phyloP scores from a whole-genome alignment of 2,329 filamentous ascomycete genomes.

The Penicillium sclerotigenum region DNA sequence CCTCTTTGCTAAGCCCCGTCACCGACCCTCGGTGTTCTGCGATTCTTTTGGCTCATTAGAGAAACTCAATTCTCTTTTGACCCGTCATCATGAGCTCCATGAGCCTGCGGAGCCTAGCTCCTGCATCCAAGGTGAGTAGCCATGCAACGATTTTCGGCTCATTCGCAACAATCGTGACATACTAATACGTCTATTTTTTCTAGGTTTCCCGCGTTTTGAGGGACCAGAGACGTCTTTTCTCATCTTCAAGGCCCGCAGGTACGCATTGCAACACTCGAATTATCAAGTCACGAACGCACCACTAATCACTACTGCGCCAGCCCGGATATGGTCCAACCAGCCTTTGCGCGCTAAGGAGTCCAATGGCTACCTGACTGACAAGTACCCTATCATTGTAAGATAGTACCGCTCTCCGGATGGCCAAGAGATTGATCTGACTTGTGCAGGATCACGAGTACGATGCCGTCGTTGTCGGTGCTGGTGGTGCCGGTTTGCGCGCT shows the following conservation, averaged over 20 bases:
- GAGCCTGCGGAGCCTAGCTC: constrained; percentile 50
- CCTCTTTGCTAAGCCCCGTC: constrained; percentile 16
- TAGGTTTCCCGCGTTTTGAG: constrained; percentile 64
- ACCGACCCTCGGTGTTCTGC: constrained; percentile 22
- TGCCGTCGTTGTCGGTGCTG: constrained; percentile 76
- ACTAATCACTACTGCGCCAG: constrained; percentile 47
- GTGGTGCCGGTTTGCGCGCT: constrained; percentile 61
- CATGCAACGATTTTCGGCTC: constrained; percentile 23
- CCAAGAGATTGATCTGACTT: constrained; percentile 17
- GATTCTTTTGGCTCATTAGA: constrained; percentile 25
- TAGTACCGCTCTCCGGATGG: constrained; percentile 1
- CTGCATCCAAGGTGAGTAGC: constrained; percentile 46
- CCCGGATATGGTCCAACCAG: constrained; percentile 79
- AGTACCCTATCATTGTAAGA: constrained; percentile 91
- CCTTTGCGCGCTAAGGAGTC: constrained; percentile 92
- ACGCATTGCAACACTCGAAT: constrained; percentile 40
- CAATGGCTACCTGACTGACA: constrained; percentile 76
- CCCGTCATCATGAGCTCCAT: constrained; percentile 49
- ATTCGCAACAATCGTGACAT: constrained; percentile 6
- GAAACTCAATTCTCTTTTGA: constrained; percentile 27
- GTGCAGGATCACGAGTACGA: constrained; percentile 92
- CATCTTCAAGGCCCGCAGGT: constrained; percentile 78
- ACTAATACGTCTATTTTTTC: constrained; percentile 25
- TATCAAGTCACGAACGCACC: constrained; percentile 10
- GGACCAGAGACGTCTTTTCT: constrained; percentile 74